Percentiles rank a stretch among this genome's conserved stretches.
Evolutionary conservation across 495 filamentous ascomycete genomes (phyloP).

Genomic region (Neurospora pannonica): DNA sequence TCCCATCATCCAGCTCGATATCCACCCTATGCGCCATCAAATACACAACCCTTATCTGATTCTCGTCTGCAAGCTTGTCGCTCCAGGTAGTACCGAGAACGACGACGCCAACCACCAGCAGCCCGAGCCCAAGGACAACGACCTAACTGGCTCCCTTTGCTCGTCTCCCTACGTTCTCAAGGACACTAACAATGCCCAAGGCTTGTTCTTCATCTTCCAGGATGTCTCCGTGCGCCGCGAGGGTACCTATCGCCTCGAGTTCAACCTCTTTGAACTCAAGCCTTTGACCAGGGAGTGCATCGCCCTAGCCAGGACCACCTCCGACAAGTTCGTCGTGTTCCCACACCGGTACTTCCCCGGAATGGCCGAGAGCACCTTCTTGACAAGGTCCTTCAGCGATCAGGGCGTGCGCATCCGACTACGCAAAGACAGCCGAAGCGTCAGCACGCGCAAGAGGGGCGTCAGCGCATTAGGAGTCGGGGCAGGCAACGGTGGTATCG

Average conservation of each 20-base stretch:
- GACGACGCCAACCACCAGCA: slow-evolving; percentile 37
- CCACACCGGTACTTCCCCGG: slow-evolving; percentile 75
- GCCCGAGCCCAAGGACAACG: slow-evolving; percentile 43
- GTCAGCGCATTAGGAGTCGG: neutral
- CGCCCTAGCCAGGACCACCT: slow-evolving; percentile 59
- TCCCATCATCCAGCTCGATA: slow-evolving; percentile 77
- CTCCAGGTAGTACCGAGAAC: slow-evolving; percentile 23
- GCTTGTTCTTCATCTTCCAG: slow-evolving; percentile 94
- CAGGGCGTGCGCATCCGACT: slow-evolving; percentile 86
- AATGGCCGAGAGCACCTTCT: slow-evolving; percentile 80
- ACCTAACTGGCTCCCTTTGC: slow-evolving; percentile 60
- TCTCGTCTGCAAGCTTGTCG: slow-evolving; percentile 60
- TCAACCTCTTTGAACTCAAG: slow-evolving; percentile 86
- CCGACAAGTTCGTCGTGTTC: slow-evolving; percentile 67
- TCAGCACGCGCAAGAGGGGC: slow-evolving; percentile 36
- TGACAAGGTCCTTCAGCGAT: slow-evolving; percentile 89
- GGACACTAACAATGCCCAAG: slow-evolving; percentile 84
- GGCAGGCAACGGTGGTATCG: neutral
- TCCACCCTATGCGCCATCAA: slow-evolving; percentile 45
- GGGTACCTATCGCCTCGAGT: slow-evolving; percentile 70
- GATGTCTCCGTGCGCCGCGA: slow-evolving; percentile 81
- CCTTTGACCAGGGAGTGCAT: slow-evolving; percentile 42
- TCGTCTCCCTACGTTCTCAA: slow-evolving; percentile 92
- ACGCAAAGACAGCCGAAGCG: slow-evolving; percentile 60
- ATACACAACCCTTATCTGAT: slow-evolving; percentile 52